Percentiles rank a stretch among this genome's conserved stretches.
These are phyloP conservation scores for Pezicula neosporulosa DNA, from an alignment of 2,329 filamentous ascomycete species.

Conservation along the genomic window DNA sequence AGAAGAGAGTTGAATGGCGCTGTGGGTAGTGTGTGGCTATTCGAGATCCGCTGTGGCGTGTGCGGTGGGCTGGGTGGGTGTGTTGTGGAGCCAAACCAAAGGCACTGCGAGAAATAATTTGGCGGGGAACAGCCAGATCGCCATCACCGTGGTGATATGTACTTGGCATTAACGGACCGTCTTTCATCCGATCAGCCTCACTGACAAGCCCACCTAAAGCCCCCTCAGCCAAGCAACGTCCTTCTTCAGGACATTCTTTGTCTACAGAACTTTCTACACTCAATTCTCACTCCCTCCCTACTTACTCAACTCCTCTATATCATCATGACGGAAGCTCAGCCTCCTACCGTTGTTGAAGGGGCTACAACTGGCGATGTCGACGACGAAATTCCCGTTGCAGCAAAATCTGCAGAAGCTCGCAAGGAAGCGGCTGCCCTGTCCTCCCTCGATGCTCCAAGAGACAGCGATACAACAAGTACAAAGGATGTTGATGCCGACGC, in stretches of 20 bases:
- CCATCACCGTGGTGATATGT: too few species aligned
- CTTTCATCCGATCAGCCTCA: too few species aligned
- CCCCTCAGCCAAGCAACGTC: too few species aligned
- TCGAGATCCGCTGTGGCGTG: too few species aligned
- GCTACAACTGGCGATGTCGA: conserved; percentile 56
- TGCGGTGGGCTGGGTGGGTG: too few species aligned
- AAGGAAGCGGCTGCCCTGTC: conserved; percentile 74
- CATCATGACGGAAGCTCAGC: conserved; percentile 61
- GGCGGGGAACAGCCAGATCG: too few species aligned
- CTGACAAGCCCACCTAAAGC: too few species aligned
- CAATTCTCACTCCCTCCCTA: background rate
- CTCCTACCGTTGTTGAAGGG: conserved; percentile 54
- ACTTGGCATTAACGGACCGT: too few species aligned
- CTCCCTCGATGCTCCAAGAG: conserved; percentile 54
- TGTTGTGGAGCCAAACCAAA: too few species aligned
- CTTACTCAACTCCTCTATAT: background rate
- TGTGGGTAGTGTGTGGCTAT: too few species aligned
- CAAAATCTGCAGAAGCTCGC: conserved; percentile 71
- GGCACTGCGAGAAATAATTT: too few species aligned
- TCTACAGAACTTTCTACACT: background rate
- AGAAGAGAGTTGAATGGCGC: too few species aligned
- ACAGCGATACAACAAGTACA: conserved; percentile 40
- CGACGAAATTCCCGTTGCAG: conserved; percentile 46
- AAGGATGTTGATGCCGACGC: conserved; percentile 64
- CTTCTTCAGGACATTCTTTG: background rate